These are phyloP conservation scores for Camelina laxa DNA, from an alignment of 345 rosid genomes.

Conservation along the genomic window DNA sequence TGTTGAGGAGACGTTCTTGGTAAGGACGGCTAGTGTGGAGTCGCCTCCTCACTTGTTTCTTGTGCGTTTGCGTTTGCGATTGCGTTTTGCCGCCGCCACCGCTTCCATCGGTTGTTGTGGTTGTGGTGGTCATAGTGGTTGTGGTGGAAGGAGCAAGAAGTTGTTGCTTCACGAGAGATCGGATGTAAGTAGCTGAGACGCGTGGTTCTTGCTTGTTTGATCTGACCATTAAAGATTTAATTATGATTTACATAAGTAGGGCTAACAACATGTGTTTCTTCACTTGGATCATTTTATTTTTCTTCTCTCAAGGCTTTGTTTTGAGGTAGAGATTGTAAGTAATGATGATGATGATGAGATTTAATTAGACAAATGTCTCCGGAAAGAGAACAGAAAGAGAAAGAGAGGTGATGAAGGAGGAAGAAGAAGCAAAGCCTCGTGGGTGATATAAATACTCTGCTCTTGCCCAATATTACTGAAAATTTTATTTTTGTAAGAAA, in stretches of 20 bases:
- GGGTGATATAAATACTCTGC: slow-evolving; percentile 47
- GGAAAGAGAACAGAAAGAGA: slow-evolving; percentile 29
- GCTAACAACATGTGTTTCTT: background rate
- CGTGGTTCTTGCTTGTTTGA: slow-evolving; percentile 36
- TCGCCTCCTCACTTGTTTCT: slow-evolving; percentile 93
- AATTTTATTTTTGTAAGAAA: background rate
- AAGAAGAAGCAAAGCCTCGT: slow-evolving; percentile 38
- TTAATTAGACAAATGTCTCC: slow-evolving; percentile 39
- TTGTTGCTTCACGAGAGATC: slow-evolving; percentile 42
- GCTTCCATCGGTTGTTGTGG: slow-evolving; percentile 33
- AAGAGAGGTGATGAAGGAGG: slow-evolving; percentile 42
- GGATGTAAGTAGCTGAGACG: slow-evolving; percentile 34
- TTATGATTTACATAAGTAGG: background rate
- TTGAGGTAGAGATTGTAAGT: slow-evolving; percentile 15
- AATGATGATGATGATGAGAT: slow-evolving; percentile 25
- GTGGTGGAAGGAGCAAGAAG: slow-evolving; percentile 68
- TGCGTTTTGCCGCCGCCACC: slow-evolving; percentile 42
- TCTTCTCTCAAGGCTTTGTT: slow-evolving; percentile 24
- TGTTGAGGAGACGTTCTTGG: slow-evolving; percentile 93
- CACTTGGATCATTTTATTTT: slow-evolving; percentile 7
- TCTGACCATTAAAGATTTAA: slow-evolving; percentile 20
- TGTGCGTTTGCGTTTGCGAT: slow-evolving; percentile 66
- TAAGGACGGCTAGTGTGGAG: slow-evolving; percentile 93
- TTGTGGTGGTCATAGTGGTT: slow-evolving; percentile 44
- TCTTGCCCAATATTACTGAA: slow-evolving; percentile 7